Evolutionary conservation across 1,284 basidiomycete genomes (phyloP).

Genomic region (Xerocomus nothofagi): DNA sequence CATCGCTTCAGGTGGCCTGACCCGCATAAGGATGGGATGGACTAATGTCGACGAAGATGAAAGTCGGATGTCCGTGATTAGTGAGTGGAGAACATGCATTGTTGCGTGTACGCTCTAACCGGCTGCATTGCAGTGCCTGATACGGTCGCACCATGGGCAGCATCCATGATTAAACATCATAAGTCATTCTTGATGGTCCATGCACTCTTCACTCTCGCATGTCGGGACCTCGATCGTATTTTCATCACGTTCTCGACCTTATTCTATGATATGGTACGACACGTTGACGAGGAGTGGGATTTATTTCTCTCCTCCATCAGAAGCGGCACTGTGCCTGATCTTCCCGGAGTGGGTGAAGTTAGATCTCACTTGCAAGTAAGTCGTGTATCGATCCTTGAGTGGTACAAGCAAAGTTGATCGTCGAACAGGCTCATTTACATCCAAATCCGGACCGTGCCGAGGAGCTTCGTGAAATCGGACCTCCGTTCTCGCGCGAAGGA

Average conservation of each 20-base stretch:
- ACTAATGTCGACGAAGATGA: neutral
- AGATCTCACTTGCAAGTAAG: conserved; percentile 8
- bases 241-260: neutral
- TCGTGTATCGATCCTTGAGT: neutral
- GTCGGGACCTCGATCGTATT: conserved; percentile 5
- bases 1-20: neutral
- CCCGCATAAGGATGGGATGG: neutral
- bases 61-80: neutral
- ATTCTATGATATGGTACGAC: conserved; percentile 13
- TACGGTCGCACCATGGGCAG: conserved; percentile 7
- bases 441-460: conserved; percentile 10
- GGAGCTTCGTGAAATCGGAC: conserved; percentile 12
- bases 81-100: neutral
- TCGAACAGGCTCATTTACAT: neutral
- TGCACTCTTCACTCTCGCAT: conserved; percentile 14
- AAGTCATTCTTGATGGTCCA: conserved; percentile 12
- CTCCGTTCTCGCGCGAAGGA: conserved; percentile 10
- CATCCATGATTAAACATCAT: neutral
- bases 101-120: neutral
- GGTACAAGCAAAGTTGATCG: neutral
- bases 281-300: conserved; percentile 14
- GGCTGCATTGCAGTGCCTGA: neutral
- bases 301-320: conserved; percentile 9
- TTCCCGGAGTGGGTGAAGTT: conserved; percentile 9
- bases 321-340: conserved; percentile 9